Evolutionary conservation across 2,329 filamentous ascomycete genomes (phyloP), one percentile per base, ranked within the genome.

Genomic region (Lecanicillium sp.): DNA sequence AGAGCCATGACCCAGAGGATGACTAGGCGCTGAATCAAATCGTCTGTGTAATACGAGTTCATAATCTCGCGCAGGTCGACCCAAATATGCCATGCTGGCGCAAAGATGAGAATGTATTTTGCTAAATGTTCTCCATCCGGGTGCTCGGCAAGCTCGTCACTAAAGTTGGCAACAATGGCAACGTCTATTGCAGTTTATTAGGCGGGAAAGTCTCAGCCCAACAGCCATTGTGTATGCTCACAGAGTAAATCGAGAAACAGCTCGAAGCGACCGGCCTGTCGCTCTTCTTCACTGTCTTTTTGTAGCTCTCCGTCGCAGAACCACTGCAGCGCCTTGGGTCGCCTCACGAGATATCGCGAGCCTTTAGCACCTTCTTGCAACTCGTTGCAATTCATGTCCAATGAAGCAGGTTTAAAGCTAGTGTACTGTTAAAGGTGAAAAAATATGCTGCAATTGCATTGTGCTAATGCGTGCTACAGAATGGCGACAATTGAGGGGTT

Each of bases 31-130:
- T 71, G 68, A 2, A 60, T 44, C 15, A 71, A 48, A 45, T 71
- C 68, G 43, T 71, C 68, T 37, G 65, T 70, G 50, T 71, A 70
- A 52, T 68, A 71, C 7, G 64, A 67, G 50, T 71, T 71, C 65
- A 71, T 70, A 40, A 70, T 54, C 50, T 70, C 67, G 43, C 66
- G 63, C 14, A 70, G 54, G 43, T 71, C 68, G 29, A 57, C 60
- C 68, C 67, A 71, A 35, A 70, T 63, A 43, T 71, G 63, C 67
- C 67, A 70, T 40, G 67, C 65, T 9, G 65, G 65, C 7, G 64
- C 56, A 28, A 69, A 65, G 28, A 68, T 65, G 32, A 71, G 58
- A 19, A 71, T 56, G 47, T 68, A 71, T 50, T 70, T 70, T 37
- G 62, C 62, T 5, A 70, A 55, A 25, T 64, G 59, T 15, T 51